Base-by-base conservation (phyloP, 1,284 basidiomycete genomes). In the Entoloma clypeatum region DNA sequence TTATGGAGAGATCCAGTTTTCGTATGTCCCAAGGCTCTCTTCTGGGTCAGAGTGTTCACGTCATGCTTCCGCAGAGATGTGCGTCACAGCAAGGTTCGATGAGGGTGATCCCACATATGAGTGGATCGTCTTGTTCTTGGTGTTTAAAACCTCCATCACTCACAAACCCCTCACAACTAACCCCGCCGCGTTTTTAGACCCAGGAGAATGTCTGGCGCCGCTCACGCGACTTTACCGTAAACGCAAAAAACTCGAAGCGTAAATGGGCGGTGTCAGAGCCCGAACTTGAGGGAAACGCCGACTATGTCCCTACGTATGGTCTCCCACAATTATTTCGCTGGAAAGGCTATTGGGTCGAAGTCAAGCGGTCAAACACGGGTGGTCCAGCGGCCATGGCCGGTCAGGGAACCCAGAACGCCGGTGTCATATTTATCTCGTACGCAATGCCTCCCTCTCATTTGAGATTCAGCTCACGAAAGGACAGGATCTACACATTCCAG, bases 31-130 rank as follows among this genome's bases (percentile, higher is more conserved):
- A 16, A 21, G 13, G 24, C 37, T 35, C 33, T 18, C 45, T 38
- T 36, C 40, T 33, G 14, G 16, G 16, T 30, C 13, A 14, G 7
- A 23, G 22, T 17, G 40, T 19, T 3, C n/a, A n/a, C n/a, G n/a
- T n/a, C 18, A 39, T 3, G 37, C 9, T 10, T 22, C 16, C 6
- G 25, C 32, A 74, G 72, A 69, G 48, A 72, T 69, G 40, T 69
- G 62, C 7, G 67, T 74, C 10, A 70, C 67, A 1, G 68, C 68
- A 0, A 62, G 68, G 19, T 74, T 76, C 47, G 51, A 54, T 17
- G 62, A 72, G 49, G 71, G 71, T n/a, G 74, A 76, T 51, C 69
- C 69, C 2, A 54, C 71, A 1, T 72, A 72, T 43, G 72, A 75
- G 43, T 76, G 73, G 73, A 55, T 76, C 2, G 50, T 71, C 3